Evolutionary conservation across 306 rosid species (phyloP), one percentile per base, ranked within the genome.

Genomic region (Acacia crassicarpa): DNA sequence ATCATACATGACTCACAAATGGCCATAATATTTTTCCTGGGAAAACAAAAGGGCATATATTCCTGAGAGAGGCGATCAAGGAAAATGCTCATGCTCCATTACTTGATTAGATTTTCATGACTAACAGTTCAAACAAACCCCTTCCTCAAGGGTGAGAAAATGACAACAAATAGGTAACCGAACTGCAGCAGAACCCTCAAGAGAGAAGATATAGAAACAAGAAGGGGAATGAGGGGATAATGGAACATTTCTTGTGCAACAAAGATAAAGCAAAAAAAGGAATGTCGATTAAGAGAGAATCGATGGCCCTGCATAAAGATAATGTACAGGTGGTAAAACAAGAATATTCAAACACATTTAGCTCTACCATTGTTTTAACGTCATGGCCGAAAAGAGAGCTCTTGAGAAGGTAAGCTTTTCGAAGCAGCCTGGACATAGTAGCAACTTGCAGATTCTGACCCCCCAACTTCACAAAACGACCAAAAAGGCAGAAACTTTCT

Each of bases 401-500:
- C 53, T 84, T 88, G 49, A 91, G 72, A 70, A 85, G 25, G 56
- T 77, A 76, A 56, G 89, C 85, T 82, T 75, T 87, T 8, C 91
- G 97, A 82, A 93, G 88, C 82, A 95, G 84, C 85, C 90, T 81
- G 85, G 97, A 91, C 99, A 95, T 93, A 54, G 71, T 78, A 84
- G 72, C 58, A 66, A 16, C 51, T 72, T 16, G 67, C 66, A 79
- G 68, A 76, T 74, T 68, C 78, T 27, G 40, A 66, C 43, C 44
- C 80, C 67, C 35, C 54, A 25, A 48, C 81, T 78, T 76, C 25
- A 61, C 78, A 23, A 22, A 23, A 33, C 23, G 59, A 2, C 43
- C 56, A 12, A 56, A 67, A 70, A 53, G 75, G 74, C 80, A 56
- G 78, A 51, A 69, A 53, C 81, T 33, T 56, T 40, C 30, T 46